Base-by-base conservation (phyloP, 176 grass and related monocot genomes). In the Olyra latifolia region DNA sequence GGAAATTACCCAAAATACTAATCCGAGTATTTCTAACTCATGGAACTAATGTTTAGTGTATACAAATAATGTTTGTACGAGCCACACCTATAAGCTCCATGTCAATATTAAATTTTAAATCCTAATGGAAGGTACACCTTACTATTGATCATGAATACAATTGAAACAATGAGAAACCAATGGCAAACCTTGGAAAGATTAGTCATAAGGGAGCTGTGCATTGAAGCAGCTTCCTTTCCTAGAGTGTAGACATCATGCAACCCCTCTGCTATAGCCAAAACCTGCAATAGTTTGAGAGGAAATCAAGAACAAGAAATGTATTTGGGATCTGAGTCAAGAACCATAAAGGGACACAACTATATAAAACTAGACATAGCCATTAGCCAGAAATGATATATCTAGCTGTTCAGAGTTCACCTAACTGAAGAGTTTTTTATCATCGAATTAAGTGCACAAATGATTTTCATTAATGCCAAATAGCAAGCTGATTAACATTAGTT, bases 181-280 rank as follows among this genome's bases (percentile, higher is more conserved):
- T 86, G 42, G 74, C 72, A 69, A 86, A 90, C 95, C 95, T 98
- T 89, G 52, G 95, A 94, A 72, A 98, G 86, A 87, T 98, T 93
- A 46, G 69, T 58, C 86, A 85, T 91, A 71, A 98, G 83, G 29
- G 89, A 88, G 85, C 81, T 87, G 83, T 98, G 95, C 60, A 89
- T 65, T 44, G 74, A 69, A 83, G 89, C 85, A 74, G 92, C 89
- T 84, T 94, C 89, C 74, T 94, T 94, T 71, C 92, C 90, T 71
- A 98, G 78, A 71, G 70, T 75, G 75, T 91, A 92, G 55, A 98
- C 80, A 81, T 98, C 95, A 78, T 94, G 89, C 61, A 98, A 85
- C 58, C 85, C 92, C 75, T 98, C 95, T 78, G 85, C 91, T 87
- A 98, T 98, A 82, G 92, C 89, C 72, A 98, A 89, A 75, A 98